A percentile compares a stretch with the other conserved stretches of the same genome.
These are phyloP conservation scores for Miscanthus lutarioriparius DNA, from an alignment of 176 grass and related monocot species.

Conservation along the genomic window DNA sequence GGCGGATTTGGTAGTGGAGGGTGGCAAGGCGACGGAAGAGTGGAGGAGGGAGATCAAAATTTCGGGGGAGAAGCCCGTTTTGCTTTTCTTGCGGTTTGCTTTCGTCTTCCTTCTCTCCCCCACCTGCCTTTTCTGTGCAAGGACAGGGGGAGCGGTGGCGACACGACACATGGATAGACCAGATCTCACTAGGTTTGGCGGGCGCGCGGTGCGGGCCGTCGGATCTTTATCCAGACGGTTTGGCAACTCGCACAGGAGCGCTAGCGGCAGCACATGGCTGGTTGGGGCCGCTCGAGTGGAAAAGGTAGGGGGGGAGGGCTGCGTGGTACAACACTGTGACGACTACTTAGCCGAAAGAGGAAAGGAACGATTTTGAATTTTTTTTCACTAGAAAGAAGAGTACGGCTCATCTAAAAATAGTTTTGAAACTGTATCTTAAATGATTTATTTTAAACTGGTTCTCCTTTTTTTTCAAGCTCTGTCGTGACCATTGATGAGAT, in stretches of 20 bases:
- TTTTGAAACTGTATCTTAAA: background rate
- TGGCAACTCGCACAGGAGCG: background rate
- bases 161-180: background rate
- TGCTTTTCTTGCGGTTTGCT: too few species aligned
- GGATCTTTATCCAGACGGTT: background rate
- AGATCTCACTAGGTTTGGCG: fast-evolving
- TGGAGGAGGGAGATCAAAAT: background rate
- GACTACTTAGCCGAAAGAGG: background rate
- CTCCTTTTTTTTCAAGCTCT: background rate
- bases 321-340: background rate
- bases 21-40: background rate
- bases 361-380: background rate
- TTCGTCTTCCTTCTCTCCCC: background rate
- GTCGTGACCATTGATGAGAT: background rate
- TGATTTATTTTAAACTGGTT: too few species aligned
- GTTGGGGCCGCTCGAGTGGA: background rate
- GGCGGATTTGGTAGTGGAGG: background rate
- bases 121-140: background rate
- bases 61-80: background rate
- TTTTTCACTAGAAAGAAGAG: background rate
- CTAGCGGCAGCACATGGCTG: background rate
- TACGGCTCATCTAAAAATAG: background rate
- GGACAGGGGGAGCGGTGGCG: background rate
- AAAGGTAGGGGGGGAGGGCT: background rate
- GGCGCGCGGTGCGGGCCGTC: background rate